Percentiles rank a stretch among this genome's conserved stretches.
Conservation (phyloP, 2,329 filamentous ascomycete species). For the Lomentospora prolificans region DNA sequence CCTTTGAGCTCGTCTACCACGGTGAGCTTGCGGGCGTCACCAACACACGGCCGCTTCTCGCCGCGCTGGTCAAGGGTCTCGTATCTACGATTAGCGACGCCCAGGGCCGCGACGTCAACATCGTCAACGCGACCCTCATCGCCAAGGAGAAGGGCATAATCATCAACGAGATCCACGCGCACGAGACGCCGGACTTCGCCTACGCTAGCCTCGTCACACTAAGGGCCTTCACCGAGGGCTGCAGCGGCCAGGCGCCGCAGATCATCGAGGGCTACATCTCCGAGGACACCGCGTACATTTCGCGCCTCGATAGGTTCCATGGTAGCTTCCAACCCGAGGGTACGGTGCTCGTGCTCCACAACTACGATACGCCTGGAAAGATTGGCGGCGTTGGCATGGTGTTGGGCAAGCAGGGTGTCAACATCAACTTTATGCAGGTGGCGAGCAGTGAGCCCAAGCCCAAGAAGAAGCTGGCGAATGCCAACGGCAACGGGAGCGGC, state of each 20-base stretch:
- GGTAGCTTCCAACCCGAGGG: slow-evolving; percentile 66
- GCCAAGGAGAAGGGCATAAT: slow-evolving; percentile 69
- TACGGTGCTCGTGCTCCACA: slow-evolving; percentile 66
- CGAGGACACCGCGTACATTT: slow-evolving; percentile 57
- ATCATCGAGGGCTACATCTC: slow-evolving; percentile 58
- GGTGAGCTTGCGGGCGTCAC: slow-evolving; percentile 61
- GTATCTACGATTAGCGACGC: slow-evolving; percentile 57
- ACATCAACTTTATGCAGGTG: slow-evolving; percentile 75
- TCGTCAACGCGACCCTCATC: slow-evolving; percentile 69
- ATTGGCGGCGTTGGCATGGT: slow-evolving; percentile 69
- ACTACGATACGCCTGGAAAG: slow-evolving; percentile 74
- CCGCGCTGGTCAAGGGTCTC: slow-evolving; percentile 69
- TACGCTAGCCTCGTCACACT: slow-evolving; percentile 66
- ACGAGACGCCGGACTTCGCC: slow-evolving; percentile 49
- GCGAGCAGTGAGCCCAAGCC: slow-evolving; percentile 37
- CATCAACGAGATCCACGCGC: slow-evolving; percentile 62
- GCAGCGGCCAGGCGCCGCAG: slow-evolving; percentile 23
- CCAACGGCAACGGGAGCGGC: slow-evolving; percentile 9
- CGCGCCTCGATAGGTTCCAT: slow-evolving; percentile 61
- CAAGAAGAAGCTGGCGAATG: slow-evolving; percentile 15
- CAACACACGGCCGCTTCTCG: slow-evolving; percentile 71
- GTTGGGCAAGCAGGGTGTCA: slow-evolving; percentile 60
- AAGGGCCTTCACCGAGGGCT: slow-evolving; percentile 34
- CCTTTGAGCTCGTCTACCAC: slow-evolving; percentile 69
- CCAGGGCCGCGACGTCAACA: slow-evolving; percentile 51